Evolutionary conservation across 2,329 filamentous ascomycete genomes (phyloP), one percentile per base, ranked within the genome.

Genomic region (Bipolaris sorokiniana): DNA sequence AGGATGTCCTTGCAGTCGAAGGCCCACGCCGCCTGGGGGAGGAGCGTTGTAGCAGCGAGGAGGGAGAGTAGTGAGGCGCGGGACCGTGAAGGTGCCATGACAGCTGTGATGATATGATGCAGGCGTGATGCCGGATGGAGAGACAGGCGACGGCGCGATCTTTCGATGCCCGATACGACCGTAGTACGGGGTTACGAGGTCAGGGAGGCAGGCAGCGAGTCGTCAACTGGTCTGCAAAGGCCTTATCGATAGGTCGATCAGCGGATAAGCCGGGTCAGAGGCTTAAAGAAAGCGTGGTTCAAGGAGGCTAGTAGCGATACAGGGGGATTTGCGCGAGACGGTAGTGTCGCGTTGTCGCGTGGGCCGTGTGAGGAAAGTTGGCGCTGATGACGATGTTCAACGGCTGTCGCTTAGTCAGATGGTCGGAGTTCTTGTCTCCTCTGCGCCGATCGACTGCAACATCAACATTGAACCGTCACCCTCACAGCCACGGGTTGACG

Each of bases 1-100:
- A 82, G 77, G 31, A 92, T 79, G 48, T 87, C 81, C 18, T 84
- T 80, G 81, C 90, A 93, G 61, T 84, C 77, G 52, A 91, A 84
- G 13, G 69, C 68, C 56, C 65, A 67, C 46, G 69, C 56, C 28
- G 69, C 59, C 1, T 68, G 59, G 3, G 75, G 65, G 2, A 70
- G 59, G 2, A 77, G 56, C 5, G 71, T 61, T 22, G 67, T 46
- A 16, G 64, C 56, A 18, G 70, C 63, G 11, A 73, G 59, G 0
- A 69, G 48, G 4, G 71, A 56, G 20, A 75, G 52, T 37, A 76
- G 58, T 50, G 63, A 49, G 13, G 50, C 52, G 26, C 59, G 60
- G 38, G 68, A 67, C 60, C 62, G 65, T 58, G 63, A 61, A 28
- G 68, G 62, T n/a, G 66, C 62, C 73, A 76, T 76, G 55, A 48